Percentiles rank a stretch among this genome's conserved stretches.
Evolutionary conservation across 805 yeast genomes (phyloP).

Genomic region (Wickerhamomyces sydowiorum): DNA sequence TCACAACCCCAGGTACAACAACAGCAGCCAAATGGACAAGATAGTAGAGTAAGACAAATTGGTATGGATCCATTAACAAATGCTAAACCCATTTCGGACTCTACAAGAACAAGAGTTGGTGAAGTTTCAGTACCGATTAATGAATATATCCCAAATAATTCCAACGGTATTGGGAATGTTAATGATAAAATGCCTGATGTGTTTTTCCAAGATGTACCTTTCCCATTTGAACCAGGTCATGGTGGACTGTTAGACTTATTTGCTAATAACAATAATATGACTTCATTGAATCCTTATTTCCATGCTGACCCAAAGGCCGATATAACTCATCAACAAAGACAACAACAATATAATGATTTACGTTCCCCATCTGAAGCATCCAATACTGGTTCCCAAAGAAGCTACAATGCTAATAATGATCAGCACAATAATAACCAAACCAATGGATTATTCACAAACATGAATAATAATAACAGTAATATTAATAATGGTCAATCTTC

Average conservation of each 20-base stretch:
- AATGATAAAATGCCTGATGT: conserved; percentile 17
- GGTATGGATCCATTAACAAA: conserved; percentile 24
- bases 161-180: conserved; percentile 26
- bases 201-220: conserved; percentile 27
- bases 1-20: neutral
- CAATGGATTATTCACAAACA: neutral
- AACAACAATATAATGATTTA: neutral
- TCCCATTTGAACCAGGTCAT: conserved; percentile 28
- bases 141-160: conserved; percentile 29
- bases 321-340: neutral
- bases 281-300: conserved; percentile 2
- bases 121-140: conserved; percentile 32
- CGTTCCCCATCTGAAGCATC: conserved; percentile 1
- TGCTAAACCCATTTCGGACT: conserved; percentile 20
- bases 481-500: neutral
- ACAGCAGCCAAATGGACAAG: conserved; percentile 1
- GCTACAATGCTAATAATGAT: neutral
- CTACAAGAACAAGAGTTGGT: conserved; percentile 27
- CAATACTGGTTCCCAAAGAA: neutral
- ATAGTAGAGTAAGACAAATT: conserved; percentile 13
- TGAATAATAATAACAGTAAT: neutral
- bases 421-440: neutral
- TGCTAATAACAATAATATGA: conserved; percentile 16
- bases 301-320: neutral
- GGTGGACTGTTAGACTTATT: conserved; percentile 39